Base-by-base conservation (phyloP, 306 rosid species). In the Castanospermum australe region DNA sequence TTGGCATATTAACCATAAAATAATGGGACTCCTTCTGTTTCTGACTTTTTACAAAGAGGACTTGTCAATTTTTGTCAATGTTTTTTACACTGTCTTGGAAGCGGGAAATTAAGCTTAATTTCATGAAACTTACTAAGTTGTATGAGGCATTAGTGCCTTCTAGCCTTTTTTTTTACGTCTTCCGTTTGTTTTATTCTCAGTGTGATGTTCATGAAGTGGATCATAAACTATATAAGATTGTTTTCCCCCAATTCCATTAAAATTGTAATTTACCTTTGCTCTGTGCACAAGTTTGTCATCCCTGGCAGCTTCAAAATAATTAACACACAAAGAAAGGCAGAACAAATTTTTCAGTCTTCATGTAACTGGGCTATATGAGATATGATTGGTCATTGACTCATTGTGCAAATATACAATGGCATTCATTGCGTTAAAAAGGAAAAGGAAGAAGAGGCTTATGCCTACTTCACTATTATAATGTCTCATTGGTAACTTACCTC, bases 1-100 rank as follows among this genome's bases (percentile, higher is more conserved):
- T 80, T 8, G 52, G 51, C 59, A 21, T 79, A 68, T 69, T 64
- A 68, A 51, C 21, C 36, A 28, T 32, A 63, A 51, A 69, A 8
- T 2, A 12, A 67, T 61, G 21, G 22, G 63, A 50, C n/a, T 30
- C 8, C 24, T 33, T 30, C 33, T 25, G 3, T 12, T 45, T 75
- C 9, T 30, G 7, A 38, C 18, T 36, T 21, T 8, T 55, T 61
- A 14, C 74, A 45, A 15, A 0, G 18, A 47, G 56, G 22, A 15
- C 56, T 50, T 5, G n/a, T 50, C n/a, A n/a, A n/a, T 3, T 50
- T 21, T 59, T 8, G 14, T 0, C n/a, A 5, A 6, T 68, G 36
- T 20, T 65, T 5, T 39, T 12, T 44, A 6, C 0, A 3, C 9
- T 12, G 38, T 20, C 10, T 30, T 20, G 70, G 21, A 32, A 61